Base-by-base conservation (phyloP, 306 rosid genomes). In the Quercus alba region DNA sequence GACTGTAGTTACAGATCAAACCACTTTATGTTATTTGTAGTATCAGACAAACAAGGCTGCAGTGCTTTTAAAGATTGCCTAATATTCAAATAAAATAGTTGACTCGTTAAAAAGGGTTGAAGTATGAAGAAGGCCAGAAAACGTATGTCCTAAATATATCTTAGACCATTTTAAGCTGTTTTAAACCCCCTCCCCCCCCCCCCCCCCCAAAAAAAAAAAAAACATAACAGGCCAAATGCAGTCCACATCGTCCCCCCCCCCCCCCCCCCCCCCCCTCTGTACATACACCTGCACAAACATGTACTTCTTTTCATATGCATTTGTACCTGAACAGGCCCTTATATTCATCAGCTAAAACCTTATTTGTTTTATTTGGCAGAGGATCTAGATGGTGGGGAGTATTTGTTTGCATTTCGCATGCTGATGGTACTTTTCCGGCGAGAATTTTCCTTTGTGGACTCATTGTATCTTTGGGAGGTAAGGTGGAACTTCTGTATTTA, bases 391-490 rank as follows among this genome's bases (percentile, higher is more conserved):
- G 99, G 95, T 20, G 99, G 99, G 78, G 94, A 94, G 77, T 94
- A 94, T 84, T 89, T 94, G 77, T 94, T 94, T 85, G 97, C 99
- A 54, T 90, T 94, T 83, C 97, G 99, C 77, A 94, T 93, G 99
- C 84, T 94, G 84, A 93, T 93, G 99, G 99, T 93, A 70, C 97
- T 94, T 87, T 94, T 94, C 85, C 91, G 99, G 46, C 81, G 99
- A 93, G 99, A 94, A 85, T 93, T 92, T 81, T 93, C 97, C 80
- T 94, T 94, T 52, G 93, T 93, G 54, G 97, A 94, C 80, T 81
- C 97, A 30, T 78, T 94, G 85, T 94, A 94, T 84, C 97, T 94
- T 73, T 94, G 99, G 99, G 97, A 94, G 97, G 97, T 94, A 86
- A 88, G 85, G 77, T 81, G 51, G 80, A 30, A 75, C 49, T 82